Conservation (phyloP, 352 stramenopile species). For the Phytophthora constricta region DNA sequence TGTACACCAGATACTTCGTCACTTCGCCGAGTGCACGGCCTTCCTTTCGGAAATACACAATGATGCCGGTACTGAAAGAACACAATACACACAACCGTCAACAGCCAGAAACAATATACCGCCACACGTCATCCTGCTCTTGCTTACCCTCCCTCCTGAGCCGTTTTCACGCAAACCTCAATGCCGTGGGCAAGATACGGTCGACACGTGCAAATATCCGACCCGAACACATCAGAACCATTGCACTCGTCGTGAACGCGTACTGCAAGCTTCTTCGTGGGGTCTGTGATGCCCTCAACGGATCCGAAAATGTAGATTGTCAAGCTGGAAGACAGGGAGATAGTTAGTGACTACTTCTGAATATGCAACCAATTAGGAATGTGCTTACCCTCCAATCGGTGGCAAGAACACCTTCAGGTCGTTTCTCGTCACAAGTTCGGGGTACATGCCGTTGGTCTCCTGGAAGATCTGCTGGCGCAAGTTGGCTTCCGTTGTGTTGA, state of each 20-base stretch:
- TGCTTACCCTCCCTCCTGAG: slow-evolving; percentile 93
- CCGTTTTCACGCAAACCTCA: slow-evolving; percentile 98
- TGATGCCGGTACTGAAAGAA: slow-evolving; percentile 89
- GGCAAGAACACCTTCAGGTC: slow-evolving; percentile 99
- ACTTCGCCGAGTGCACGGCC: slow-evolving; percentile 97
- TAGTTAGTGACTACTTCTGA: background rate
- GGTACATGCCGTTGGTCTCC: slow-evolving; percentile 99
- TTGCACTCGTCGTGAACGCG: slow-evolving; percentile 99
- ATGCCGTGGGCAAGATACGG: slow-evolving; percentile 99
- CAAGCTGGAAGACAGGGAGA: slow-evolving; percentile 42
- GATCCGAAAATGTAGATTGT: slow-evolving; percentile 99
- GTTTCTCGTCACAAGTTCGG: slow-evolving; percentile 97
- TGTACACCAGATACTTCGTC: slow-evolving; percentile 99
- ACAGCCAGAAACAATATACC: too few relatives aligned
- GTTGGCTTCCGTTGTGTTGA: slow-evolving; percentile 96
- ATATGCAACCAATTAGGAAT: slow-evolving; percentile 18
- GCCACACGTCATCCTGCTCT: background rate
- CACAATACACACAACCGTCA: slow-evolving; percentile 2
- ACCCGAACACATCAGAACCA: slow-evolving; percentile 97
- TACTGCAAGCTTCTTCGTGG: slow-evolving; percentile 97
- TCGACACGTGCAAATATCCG: slow-evolving; percentile 99
- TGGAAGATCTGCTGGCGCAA: slow-evolving; percentile 98
- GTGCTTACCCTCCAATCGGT: slow-evolving; percentile 94
- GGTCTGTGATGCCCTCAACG: slow-evolving; percentile 96
- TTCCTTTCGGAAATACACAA: slow-evolving; percentile 99